Percentiles rank a stretch among this genome's conserved stretches.
phyloP scores from a whole-genome alignment of 257 asterid species.

The Salvia rosmarinus region DNA sequence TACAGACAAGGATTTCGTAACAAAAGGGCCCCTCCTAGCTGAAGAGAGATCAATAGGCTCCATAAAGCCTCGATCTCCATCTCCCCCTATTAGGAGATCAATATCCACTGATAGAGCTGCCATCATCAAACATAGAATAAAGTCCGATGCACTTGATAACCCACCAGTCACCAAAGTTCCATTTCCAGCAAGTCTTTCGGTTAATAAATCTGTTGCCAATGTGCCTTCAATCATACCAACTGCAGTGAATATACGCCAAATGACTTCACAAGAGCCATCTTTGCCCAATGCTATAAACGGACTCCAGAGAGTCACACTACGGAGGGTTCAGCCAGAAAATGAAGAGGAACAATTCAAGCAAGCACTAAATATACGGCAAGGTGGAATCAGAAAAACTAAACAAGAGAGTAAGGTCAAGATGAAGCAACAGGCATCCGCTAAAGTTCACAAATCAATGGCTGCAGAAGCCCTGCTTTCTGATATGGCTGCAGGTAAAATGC shows the following conservation, averaged over 20 bases:
- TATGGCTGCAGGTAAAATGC: constrained; percentile 37
- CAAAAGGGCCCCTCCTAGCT: constrained; percentile 53
- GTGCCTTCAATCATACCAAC: constrained; percentile 50
- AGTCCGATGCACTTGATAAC: constrained; percentile 59
- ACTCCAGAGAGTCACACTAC: constrained; percentile 53
- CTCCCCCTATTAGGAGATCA: constrained; percentile 88
- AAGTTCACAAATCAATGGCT: constrained; percentile 49
- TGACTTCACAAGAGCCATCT: constrained; percentile 49
- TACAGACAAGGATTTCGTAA: constrained; percentile 61
- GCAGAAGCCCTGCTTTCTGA: constrained; percentile 48
- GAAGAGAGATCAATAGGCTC: constrained; percentile 55
- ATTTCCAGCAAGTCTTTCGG: constrained; percentile 68
- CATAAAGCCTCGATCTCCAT: constrained; percentile 61
- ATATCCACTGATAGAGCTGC: constrained; percentile 78
- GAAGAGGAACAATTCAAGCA: constrained; percentile 80
- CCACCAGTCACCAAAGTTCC: constrained; percentile 56
- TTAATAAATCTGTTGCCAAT: constrained; percentile 49
- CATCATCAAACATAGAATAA: constrained; percentile 47
- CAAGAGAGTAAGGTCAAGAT: constrained; percentile 58
- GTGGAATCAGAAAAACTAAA: constrained; percentile 64
- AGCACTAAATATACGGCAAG: constrained; percentile 63
- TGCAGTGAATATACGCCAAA: constrained; percentile 33
- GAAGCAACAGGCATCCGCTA: constrained; percentile 57
- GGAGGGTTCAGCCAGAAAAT: constrained; percentile 54
- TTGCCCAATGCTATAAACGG: constrained; percentile 57